Percentiles rank a stretch among this genome's conserved stretches.
phyloP scores from a whole-genome alignment of 2,329 filamentous ascomycete species.

The Macroventuria anomochaeta region DNA sequence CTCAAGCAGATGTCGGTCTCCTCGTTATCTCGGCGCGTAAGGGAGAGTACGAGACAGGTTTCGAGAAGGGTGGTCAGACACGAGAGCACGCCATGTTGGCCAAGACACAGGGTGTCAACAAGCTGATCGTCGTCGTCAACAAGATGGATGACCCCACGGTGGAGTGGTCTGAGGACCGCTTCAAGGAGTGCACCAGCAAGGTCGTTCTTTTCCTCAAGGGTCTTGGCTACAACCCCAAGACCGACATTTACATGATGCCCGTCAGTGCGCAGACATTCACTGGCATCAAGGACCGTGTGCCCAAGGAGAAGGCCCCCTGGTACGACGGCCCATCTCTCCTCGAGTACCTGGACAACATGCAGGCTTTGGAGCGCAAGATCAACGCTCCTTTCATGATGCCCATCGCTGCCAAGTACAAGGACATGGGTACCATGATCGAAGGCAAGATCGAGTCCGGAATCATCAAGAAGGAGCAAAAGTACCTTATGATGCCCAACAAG shows the following conservation, averaged over 20 bases:
- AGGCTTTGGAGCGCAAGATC: slow-evolving; percentile 89
- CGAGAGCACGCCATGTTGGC: slow-evolving; percentile 97
- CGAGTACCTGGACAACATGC: slow-evolving; percentile 94
- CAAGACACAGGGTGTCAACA: slow-evolving; percentile 98
- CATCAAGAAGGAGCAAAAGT: slow-evolving; percentile 83
- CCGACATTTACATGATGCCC: slow-evolving; percentile 93
- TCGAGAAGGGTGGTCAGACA: slow-evolving; percentile 95
- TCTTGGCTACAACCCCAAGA: slow-evolving; percentile 93
- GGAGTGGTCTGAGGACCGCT: slow-evolving; percentile 91
- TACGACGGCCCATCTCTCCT: slow-evolving; percentile 89
- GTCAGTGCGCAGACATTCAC: slow-evolving; percentile 86
- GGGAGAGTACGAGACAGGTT: slow-evolving; percentile 98
- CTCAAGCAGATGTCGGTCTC: slow-evolving; percentile 70
- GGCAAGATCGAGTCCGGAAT: slow-evolving; percentile 94
- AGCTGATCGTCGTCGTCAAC: slow-evolving; percentile 86
- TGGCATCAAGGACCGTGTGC: slow-evolving; percentile 87
- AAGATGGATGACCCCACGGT: slow-evolving; percentile 99
- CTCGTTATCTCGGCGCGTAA: slow-evolving; percentile 96
- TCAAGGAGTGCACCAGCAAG: slow-evolving; percentile 91
- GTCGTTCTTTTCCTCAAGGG: slow-evolving; percentile 86
- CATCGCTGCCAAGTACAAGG: slow-evolving; percentile 92
- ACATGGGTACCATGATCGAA: slow-evolving; percentile 97
- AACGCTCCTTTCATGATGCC: slow-evolving; percentile 99
- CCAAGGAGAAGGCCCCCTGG: slow-evolving; percentile 76
- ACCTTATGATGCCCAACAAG: slow-evolving; percentile 96